Conservation (phyloP, 305 asterid species). For the Ajuga reptans region DNA sequence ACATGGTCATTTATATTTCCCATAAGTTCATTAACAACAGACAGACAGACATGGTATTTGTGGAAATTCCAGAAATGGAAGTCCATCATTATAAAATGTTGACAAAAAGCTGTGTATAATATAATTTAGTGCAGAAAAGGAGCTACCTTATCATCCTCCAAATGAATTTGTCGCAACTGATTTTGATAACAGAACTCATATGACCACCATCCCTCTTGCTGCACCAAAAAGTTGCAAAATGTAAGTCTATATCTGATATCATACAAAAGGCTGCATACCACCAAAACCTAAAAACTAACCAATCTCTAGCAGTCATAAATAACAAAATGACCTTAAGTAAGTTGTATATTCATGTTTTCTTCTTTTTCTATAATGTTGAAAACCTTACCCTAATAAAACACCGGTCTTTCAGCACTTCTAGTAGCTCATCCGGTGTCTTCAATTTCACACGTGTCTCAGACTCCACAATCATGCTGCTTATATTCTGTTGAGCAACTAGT, state of each 20-base stretch:
- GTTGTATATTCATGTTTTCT: neutral
- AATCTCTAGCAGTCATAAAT: neutral
- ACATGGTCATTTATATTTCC: neutral
- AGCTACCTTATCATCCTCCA: constrained; percentile 86
- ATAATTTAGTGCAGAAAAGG: constrained; percentile 9
- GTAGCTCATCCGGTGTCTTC: constrained; percentile 95
- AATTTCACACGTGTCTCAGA: constrained; percentile 62
- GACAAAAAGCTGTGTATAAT: neutral
- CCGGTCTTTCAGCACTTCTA: constrained; percentile 72
- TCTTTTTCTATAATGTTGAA: constrained; percentile 3
- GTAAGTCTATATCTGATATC: constrained; percentile 14
- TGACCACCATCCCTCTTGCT: constrained; percentile 99
- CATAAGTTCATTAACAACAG: neutral
- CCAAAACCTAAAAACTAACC: neutral
- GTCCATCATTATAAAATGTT: constrained; percentile 2
- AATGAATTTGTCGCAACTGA: constrained; percentile 74
- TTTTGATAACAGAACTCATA: constrained; percentile 88
- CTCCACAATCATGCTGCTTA: constrained; percentile 86
- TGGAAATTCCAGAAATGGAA: constrained; percentile 4
- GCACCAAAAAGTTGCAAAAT: constrained; percentile 33
- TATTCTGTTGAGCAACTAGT: constrained; percentile 58
- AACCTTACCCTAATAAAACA: constrained; percentile 78
- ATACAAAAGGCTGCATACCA: constrained; percentile 13
- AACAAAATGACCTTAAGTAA: neutral
- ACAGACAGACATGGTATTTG: neutral